Percentiles rank a stretch among this genome's conserved stretches.
Evolutionary conservation across 768 basidiomycete genomes (phyloP).

Genomic region (Tylopilus felleus): DNA sequence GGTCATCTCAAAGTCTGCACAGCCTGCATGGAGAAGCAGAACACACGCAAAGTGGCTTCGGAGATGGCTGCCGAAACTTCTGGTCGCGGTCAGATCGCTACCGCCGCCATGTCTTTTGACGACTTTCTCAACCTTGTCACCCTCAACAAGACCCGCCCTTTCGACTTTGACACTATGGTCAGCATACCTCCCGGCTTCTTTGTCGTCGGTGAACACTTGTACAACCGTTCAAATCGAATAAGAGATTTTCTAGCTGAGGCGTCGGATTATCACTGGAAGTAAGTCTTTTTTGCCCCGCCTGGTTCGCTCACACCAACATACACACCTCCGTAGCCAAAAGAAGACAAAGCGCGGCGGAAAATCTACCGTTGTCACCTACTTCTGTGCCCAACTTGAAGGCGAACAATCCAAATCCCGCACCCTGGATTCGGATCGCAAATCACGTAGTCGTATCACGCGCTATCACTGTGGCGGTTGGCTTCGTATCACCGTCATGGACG

Average conservation of each 20-base stretch:
- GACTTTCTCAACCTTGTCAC: constrained; percentile 34
- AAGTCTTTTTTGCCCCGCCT: constrained; percentile 2
- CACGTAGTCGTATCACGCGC: constrained; percentile 33
- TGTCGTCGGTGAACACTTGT: constrained; percentile 31
- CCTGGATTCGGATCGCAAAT: constrained; percentile 33
- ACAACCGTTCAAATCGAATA: constrained; percentile 35
- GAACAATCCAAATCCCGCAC: constrained; percentile 35
- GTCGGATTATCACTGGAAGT: constrained; percentile 37
- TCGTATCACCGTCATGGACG: constrained; percentile 36
- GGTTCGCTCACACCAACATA: background rate
- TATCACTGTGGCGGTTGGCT: constrained; percentile 35
- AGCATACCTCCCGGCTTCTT: constrained; percentile 32
- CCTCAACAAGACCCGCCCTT: constrained; percentile 30
- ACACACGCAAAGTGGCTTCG: constrained; percentile 31
- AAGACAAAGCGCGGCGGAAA: constrained; percentile 35
- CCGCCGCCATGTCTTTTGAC: constrained; percentile 33
- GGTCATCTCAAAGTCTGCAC: constrained; percentile 34
- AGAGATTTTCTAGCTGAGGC: constrained; percentile 34
- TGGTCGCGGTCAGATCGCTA: constrained; percentile 33
- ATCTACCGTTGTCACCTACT: constrained; percentile 35
- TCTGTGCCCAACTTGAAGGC: constrained; percentile 34
- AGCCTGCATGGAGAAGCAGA: constrained; percentile 34
- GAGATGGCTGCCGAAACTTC: constrained; percentile 28
- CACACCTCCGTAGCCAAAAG: constrained; percentile 23
- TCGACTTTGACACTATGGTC: constrained; percentile 36